Percentiles rank a stretch among this genome's conserved stretches.
Evolutionary conservation across 2,329 filamentous ascomycete species (phyloP).

Genomic region (Ceratocystis harringtonii): DNA sequence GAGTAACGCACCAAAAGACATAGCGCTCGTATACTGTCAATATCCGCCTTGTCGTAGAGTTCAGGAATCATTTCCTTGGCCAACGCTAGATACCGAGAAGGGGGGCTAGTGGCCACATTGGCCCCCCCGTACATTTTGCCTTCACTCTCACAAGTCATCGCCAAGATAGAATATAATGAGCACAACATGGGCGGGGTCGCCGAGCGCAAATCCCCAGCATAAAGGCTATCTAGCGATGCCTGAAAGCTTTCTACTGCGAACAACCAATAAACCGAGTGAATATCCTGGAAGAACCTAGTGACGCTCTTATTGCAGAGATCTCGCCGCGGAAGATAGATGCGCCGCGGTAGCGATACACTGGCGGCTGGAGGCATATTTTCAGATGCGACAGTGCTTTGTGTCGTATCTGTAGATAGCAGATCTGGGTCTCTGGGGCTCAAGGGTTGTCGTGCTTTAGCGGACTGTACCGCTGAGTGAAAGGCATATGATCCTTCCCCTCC

Average conservation of each 20-base stretch:
- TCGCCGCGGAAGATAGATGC: conserved; percentile 21
- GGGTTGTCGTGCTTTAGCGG: conserved; percentile 18
- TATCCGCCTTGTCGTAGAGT: conserved; percentile 21
- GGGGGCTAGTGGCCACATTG: conserved; percentile 11
- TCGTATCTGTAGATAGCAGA: not conserved
- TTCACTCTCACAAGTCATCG: conserved; percentile 22
- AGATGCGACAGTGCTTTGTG: not conserved
- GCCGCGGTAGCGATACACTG: conserved; percentile 18
- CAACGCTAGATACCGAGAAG: conserved; percentile 20
- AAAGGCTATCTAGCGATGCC: conserved; percentile 21
- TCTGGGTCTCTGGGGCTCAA: not conserved
- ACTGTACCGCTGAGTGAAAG: conserved; percentile 21
- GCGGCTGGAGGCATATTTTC: conserved; percentile 2
- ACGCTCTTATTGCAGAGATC: conserved; percentile 22
- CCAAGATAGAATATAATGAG: conserved; percentile 21
- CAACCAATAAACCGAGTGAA: conserved; percentile 23
- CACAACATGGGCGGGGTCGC: conserved; percentile 21
- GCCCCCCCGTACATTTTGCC: conserved; percentile 15
- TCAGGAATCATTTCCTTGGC: conserved; percentile 21
- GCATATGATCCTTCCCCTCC: conserved; percentile 21
- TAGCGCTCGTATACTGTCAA: conserved; percentile 21
- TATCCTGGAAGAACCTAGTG: conserved; percentile 22
- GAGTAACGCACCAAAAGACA: conserved; percentile 20
- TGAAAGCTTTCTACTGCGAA: conserved; percentile 22
- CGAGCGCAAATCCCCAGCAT: conserved; percentile 20